Percentiles rank a stretch among this genome's conserved stretches.
phyloP scores from a whole-genome alignment of 768 basidiomycete genomes.

The Mrakia blollopis region DNA sequence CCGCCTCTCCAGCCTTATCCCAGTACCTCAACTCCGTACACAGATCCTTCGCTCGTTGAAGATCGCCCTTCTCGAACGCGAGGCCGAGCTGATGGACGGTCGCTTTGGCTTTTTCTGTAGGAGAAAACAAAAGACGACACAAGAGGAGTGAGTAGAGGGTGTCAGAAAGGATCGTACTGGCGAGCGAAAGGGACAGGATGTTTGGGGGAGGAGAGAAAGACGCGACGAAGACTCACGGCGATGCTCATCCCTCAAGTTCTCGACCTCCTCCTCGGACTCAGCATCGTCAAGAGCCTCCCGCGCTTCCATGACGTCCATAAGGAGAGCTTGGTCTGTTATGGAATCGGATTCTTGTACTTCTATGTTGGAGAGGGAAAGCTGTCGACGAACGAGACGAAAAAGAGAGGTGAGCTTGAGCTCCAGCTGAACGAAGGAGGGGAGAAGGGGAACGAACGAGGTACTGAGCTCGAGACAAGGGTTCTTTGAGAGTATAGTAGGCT shows the following conservation, averaged over 20 bases:
- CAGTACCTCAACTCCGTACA: constrained; percentile 72
- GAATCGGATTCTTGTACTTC: constrained; percentile 65
- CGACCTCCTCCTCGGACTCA: constrained; percentile 51
- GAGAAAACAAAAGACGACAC: background rate
- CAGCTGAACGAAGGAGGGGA: background rate
- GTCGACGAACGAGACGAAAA: background rate
- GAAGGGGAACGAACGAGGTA: constrained; percentile 56
- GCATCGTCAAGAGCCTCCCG: constrained; percentile 72
- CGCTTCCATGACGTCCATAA: constrained; percentile 71
- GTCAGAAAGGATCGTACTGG: background rate
- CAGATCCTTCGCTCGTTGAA: no score
- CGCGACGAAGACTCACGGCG: constrained; percentile 48
- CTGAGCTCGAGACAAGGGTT: constrained; percentile 69
- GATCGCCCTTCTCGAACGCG: constrained; percentile 54
- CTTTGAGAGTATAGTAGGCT: constrained; percentile 66
- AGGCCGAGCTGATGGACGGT: constrained; percentile 51
- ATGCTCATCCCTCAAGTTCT: constrained; percentile 55
- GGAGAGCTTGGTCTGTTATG: constrained; percentile 63
- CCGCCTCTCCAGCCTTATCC: constrained; percentile 44
- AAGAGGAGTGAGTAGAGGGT: background rate
- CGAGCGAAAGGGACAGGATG: background rate
- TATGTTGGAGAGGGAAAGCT: constrained; percentile 57
- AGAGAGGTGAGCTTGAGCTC: background rate
- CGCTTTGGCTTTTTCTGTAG: constrained; percentile 53
- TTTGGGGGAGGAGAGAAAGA: background rate